Evolutionary conservation across 1,284 basidiomycete genomes (phyloP).

Genomic region (Neolentinus lepideus): DNA sequence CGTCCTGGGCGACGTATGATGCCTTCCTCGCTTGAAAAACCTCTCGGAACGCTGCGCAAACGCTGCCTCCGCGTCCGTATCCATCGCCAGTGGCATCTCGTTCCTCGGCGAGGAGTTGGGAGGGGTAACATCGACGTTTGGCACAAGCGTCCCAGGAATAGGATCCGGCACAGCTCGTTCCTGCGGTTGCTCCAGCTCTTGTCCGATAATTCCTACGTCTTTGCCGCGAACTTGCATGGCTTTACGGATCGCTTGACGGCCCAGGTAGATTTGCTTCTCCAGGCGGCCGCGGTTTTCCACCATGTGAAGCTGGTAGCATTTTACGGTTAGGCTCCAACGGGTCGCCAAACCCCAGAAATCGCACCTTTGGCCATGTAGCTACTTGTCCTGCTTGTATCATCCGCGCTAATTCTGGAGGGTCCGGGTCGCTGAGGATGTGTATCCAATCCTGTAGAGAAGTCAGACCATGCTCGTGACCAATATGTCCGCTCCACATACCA

Average conservation of each 20-base stretch:
- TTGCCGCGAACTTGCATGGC: conserved; percentile 18
- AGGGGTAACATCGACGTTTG: conserved; percentile 1
- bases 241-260: conserved; percentile 57
- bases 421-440: conserved; percentile 78
- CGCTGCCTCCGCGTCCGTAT: conserved; percentile 52
- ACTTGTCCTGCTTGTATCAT: conserved; percentile 83
- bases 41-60: conserved; percentile 20
- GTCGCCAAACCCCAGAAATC: conserved; percentile 9
- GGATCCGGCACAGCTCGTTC: conserved; percentile 12
- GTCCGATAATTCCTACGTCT: background rate
- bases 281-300: conserved; percentile 79
- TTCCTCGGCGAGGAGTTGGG: conserved; percentile 24
- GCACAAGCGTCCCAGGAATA: conserved; percentile 11
- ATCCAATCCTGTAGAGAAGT: conserved; percentile 65
- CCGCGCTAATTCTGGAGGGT: conserved; percentile 68
- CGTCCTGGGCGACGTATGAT: background rate
- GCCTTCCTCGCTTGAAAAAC: background rate
- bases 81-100: conserved; percentile 49
- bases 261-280: conserved; percentile 78
- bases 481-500: conserved; percentile 32
- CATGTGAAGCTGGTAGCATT: conserved; percentile 69
- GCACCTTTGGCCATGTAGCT: conserved; percentile 94
- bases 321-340: background rate
- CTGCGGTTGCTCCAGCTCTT: background rate
- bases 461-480: background rate